A percentile compares a stretch with the other conserved stretches of the same genome.
Evolutionary conservation across 108 stramenopile genomes (phyloP).

Genomic region (Fragilariopsis cylindrus): DNA sequence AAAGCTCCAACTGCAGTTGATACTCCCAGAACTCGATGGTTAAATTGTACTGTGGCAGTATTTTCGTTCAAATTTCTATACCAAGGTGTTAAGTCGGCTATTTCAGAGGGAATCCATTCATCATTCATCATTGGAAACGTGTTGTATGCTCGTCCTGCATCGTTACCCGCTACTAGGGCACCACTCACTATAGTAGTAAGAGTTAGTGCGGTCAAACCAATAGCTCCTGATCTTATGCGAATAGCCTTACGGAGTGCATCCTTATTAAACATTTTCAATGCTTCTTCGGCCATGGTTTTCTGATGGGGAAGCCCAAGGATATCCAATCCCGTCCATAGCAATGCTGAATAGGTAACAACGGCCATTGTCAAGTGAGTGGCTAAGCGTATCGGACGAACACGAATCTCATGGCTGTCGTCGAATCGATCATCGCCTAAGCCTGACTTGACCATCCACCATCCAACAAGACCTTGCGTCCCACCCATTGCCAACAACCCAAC

Average conservation of each 20-base stretch:
- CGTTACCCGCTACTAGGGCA: conserved; percentile 98
- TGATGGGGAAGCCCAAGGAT: conserved; percentile 63
- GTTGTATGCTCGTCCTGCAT: conserved; percentile 95
- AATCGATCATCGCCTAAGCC: conserved; percentile 94
- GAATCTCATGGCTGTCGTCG: conserved; percentile 85
- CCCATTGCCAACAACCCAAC: conserved; percentile 92
- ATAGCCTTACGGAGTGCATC: conserved; percentile 61
- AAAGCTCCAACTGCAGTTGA: conserved; percentile 73
- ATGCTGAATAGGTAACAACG: conserved; percentile 88
- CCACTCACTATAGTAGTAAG: conserved; percentile 88
- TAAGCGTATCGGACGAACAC: conserved; percentile 94
- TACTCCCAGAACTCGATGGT: conserved; percentile 94
- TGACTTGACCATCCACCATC: conserved; percentile 99
- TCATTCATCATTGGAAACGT: conserved; percentile 93
- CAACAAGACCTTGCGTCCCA: conserved; percentile 96
- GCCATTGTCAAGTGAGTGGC: conserved; percentile 96
- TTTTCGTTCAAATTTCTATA: conserved; percentile 93
- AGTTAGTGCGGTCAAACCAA: conserved; percentile 68
- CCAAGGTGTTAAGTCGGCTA: conserved; percentile 57
- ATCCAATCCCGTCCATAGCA: conserved; percentile 95
- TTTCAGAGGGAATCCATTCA: conserved; percentile 85
- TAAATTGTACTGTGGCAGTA: conserved; percentile 97
- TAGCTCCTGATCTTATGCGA: conserved; percentile 53
- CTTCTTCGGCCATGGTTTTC: conserved; percentile 26
- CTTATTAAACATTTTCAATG: conserved; percentile 39